These are phyloP conservation scores for Penicillium psychrofluorescens DNA, from an alignment of 495 filamentous ascomycete species.

Conservation along the genomic window DNA sequence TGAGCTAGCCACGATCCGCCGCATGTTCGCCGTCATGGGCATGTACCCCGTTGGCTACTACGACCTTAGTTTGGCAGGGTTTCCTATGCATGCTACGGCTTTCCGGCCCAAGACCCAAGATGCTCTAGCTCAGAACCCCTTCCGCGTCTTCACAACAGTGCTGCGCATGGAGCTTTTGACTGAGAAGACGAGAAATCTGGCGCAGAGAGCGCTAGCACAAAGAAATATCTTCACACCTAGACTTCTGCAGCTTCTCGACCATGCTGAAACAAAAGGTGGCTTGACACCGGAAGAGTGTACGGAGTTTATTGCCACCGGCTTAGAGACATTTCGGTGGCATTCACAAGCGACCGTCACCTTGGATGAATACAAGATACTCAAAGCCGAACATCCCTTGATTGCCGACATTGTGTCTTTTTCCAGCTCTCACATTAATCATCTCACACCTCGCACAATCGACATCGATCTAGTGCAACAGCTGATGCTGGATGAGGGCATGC, in stretches of 20 bases:
- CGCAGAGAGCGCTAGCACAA: conserved; percentile 17
- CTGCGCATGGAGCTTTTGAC: conserved; percentile 31
- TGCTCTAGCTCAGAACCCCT: conserved; percentile 26
- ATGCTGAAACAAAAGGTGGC: conserved; percentile 12
- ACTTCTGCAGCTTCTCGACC: conserved; percentile 17
- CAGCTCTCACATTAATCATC: conserved; percentile 37
- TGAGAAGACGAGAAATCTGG: conserved; percentile 15
- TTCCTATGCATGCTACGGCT: conserved; percentile 38
- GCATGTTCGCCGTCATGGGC: conserved; percentile 33
- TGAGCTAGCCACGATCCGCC: conserved; percentile 29
- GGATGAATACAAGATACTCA: conserved; percentile 29
- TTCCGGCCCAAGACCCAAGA: conserved; percentile 26
- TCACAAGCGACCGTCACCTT: conserved; percentile 26
- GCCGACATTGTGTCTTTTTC: conserved; percentile 37
- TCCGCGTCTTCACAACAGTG: conserved; percentile 37
- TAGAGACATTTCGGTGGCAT: conserved; percentile 35
- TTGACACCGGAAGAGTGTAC: conserved; percentile 12
- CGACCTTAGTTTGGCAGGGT: conserved; percentile 29
- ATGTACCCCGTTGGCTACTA: conserved; percentile 41
- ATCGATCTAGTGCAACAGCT: conserved; percentile 29
- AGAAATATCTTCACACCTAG: conserved; percentile 29
- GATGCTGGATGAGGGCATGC: conserved; percentile 26
- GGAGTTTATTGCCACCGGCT: conserved; percentile 26
- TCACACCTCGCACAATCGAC: conserved; percentile 38
- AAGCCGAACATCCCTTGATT: conserved; percentile 30